Conservation (phyloP, 2,329 filamentous ascomycete species). For the Cladophialophora yegresii region DNA sequence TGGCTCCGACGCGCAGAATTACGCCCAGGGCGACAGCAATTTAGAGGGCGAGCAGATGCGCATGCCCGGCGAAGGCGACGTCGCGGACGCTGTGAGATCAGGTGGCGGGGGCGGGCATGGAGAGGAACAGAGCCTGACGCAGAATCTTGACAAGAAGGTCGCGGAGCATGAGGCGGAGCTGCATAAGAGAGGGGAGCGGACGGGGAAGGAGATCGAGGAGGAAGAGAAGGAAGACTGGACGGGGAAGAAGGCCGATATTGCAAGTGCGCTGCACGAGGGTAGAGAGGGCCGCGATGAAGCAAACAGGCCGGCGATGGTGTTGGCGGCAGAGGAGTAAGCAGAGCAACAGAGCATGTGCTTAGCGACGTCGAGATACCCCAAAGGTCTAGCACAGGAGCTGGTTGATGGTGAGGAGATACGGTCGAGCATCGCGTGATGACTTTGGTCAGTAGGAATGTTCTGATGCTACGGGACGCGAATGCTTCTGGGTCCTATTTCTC, state of each 20-base stretch:
- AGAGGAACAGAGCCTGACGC: slow-evolving; percentile 27
- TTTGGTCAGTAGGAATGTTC: neutral
- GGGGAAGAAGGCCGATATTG: slow-evolving; percentile 35
- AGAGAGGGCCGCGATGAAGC: slow-evolving; percentile 18
- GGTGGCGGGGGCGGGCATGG: slow-evolving; percentile 34
- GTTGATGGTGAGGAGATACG: neutral
- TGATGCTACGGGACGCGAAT: neutral
- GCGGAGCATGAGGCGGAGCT: slow-evolving; percentile 32
- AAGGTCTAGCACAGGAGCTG: neutral
- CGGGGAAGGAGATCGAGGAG: slow-evolving; percentile 30
- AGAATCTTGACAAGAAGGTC: slow-evolving; percentile 31
- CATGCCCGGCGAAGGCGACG: slow-evolving; percentile 38
- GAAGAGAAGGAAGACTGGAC: slow-evolving; percentile 35
- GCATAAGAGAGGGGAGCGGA: slow-evolving; percentile 32
- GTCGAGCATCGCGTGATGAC: neutral
- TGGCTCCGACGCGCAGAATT: slow-evolving; percentile 29
- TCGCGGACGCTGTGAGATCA: slow-evolving; percentile 34
- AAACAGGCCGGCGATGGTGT: slow-evolving; percentile 31
- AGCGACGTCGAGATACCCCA: neutral
- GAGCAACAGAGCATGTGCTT: neutral
- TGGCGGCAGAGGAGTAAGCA: slow-evolving; percentile 35
- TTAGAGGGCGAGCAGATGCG: slow-evolving; percentile 41
- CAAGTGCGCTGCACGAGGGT: slow-evolving; percentile 30
- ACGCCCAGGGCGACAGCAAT: slow-evolving; percentile 30
- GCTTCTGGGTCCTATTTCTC: neutral